Evolutionary conservation across 345 rosid species (phyloP).

Genomic region (Lenwebbia sp.): DNA sequence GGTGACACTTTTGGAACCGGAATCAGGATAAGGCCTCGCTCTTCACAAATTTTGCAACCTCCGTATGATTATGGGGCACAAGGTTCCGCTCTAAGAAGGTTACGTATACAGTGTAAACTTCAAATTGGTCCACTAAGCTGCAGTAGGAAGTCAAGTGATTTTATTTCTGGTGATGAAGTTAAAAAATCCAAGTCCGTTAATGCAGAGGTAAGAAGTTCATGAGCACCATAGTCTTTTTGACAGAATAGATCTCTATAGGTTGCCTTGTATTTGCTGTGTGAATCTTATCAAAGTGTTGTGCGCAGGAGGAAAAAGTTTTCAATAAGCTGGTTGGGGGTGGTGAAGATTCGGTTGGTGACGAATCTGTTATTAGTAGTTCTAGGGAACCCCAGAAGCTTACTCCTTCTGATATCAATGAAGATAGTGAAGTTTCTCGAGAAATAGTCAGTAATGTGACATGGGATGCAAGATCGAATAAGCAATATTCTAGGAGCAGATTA

Average conservation of each 20-base stretch:
- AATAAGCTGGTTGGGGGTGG: background rate
- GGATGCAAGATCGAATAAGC: background rate
- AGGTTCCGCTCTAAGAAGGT: conserved; percentile 50
- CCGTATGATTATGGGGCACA: conserved; percentile 7
- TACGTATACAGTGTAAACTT: conserved; percentile 29
- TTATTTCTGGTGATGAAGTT: conserved; percentile 4
- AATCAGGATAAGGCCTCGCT: conserved; percentile 36
- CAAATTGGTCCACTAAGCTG: conserved; percentile 3
- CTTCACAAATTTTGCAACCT: conserved; percentile 7
- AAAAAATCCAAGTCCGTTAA: conserved; percentile 1
- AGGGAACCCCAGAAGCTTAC: background rate
- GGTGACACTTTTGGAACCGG: conserved; percentile 16
- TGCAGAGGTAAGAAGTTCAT: conserved; percentile 2
- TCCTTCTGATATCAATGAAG: background rate
- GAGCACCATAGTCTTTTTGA: background rate
- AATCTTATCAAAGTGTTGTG: background rate
- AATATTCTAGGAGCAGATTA: background rate
- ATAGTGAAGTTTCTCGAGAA: conserved; percentile 2
- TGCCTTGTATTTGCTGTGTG: background rate
- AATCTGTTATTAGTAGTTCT: background rate
- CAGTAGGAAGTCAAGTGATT: background rate
- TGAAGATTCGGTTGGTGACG: background rate
- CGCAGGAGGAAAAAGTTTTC: background rate
- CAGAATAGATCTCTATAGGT: background rate
- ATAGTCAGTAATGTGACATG: background rate